A percentile compares a stretch with the other conserved stretches of the same genome.
These are phyloP conservation scores for Thielaviopsis cerberus DNA, from an alignment of 2,329 filamentous ascomycete species.

Conservation along the genomic window DNA sequence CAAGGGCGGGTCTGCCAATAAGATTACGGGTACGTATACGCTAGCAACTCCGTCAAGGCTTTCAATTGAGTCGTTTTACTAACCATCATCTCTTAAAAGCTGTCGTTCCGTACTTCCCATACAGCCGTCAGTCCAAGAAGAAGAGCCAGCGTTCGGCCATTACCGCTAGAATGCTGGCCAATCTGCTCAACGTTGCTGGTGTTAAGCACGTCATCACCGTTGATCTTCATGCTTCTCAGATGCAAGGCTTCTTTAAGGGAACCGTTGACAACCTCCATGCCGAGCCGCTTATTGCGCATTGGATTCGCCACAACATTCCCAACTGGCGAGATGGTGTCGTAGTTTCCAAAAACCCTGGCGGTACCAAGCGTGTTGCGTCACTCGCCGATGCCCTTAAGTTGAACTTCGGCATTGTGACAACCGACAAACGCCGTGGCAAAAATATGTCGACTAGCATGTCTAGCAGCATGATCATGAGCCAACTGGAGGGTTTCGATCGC, in stretches of 20 bases:
- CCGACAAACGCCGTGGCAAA: constrained; percentile 47
- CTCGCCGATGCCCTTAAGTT: constrained; percentile 89
- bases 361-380: constrained; percentile 91
- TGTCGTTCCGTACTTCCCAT: constrained; percentile 91
- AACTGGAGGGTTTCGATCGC: constrained; percentile 41
- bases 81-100: constrained; percentile 28
- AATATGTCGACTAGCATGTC: constrained; percentile 53
- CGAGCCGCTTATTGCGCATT: constrained; percentile 83
- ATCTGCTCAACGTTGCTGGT: constrained; percentile 78
- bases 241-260: constrained; percentile 98
- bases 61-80: neutral
- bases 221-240: constrained; percentile 91
- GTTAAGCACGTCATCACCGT: constrained; percentile 96
- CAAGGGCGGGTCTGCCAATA: constrained; percentile 92
- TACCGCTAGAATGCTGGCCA: constrained; percentile 90
- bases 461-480: constrained; percentile 58
- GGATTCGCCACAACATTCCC: constrained; percentile 77
- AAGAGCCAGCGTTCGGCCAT: constrained; percentile 93
- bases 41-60: neutral
- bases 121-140: constrained; percentile 97
- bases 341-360: constrained; percentile 94
- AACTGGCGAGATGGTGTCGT: constrained; percentile 86
- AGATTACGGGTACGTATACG: constrained; percentile 61
- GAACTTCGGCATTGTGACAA: constrained; percentile 92
- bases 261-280: constrained; percentile 95